Conservation (phyloP, 1,284 basidiomycete genomes). For the Cryptococcus sp. region DNA sequence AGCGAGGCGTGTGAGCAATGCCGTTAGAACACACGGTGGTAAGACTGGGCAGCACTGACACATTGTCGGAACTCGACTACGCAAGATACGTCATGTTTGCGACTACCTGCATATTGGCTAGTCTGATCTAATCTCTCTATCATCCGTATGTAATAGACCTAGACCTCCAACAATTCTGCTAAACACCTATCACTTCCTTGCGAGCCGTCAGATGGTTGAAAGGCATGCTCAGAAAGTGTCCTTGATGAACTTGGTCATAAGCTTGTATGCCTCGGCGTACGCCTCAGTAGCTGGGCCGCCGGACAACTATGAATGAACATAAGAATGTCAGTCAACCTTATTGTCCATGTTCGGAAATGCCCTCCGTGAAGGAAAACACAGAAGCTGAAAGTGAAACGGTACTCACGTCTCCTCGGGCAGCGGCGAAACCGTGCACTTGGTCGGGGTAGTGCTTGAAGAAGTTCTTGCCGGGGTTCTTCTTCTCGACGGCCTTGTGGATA, state of each 20-base stretch:
- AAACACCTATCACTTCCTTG: too few relatives aligned
- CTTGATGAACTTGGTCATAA: constrained; percentile 34
- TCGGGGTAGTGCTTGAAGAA: constrained; percentile 50
- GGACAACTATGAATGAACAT: constrained; percentile 17
- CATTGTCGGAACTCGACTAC: too few relatives aligned
- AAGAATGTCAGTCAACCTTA: background rate
- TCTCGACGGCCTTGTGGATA: constrained; percentile 46
- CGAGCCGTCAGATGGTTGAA: too few relatives aligned
- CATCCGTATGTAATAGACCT: too few relatives aligned
- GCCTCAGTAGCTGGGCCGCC: constrained; percentile 28
- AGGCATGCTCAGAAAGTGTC: constrained; percentile 13
- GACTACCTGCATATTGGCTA: too few relatives aligned
- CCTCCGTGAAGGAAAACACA: background rate
- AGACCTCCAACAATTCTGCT: too few relatives aligned
- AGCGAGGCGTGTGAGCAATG: too few relatives aligned
- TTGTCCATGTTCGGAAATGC: background rate
- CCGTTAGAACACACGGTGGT: too few relatives aligned
- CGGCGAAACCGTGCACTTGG: constrained; percentile 53
- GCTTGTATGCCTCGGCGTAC: constrained; percentile 31
- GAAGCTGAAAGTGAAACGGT: too few relatives aligned
- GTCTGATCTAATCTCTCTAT: too few relatives aligned
- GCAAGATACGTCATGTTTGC: too few relatives aligned
- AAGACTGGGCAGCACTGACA: background rate
- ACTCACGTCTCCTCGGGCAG: constrained; percentile 53
- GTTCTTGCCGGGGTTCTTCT: constrained; percentile 50